Base-by-base conservation (phyloP, 2,329 filamentous ascomycete genomes). In the Truncatella angustata region DNA sequence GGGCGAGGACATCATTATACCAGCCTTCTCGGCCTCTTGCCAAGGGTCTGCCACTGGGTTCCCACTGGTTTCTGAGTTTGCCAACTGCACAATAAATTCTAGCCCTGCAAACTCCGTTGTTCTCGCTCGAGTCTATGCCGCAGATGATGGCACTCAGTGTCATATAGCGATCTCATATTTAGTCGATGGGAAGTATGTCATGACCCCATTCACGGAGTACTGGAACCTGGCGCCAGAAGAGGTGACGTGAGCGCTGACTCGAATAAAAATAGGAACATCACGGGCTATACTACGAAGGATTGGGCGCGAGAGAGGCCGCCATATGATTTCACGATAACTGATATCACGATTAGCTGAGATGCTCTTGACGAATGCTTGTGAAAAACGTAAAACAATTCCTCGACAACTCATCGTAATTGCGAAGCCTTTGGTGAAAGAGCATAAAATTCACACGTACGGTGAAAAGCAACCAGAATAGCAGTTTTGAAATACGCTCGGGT, bases 231-330 rank as follows among this genome's bases (percentile, higher is more conserved):
- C n/a, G n/a, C n/a, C n/a, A n/a, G n/a, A n/a, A n/a, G n/a, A n/a
- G n/a, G n/a, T n/a, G n/a, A n/a, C n/a, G n/a, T n/a, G n/a, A n/a
- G 35, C 21, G 32, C 11, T 24, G 14, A 7, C 45, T n/a, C n/a
- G n/a, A n/a, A n/a, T n/a, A n/a, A n/a, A n/a, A n/a, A n/a, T n/a
- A 30, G 45, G 11, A 39, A 49, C 18, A 4, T 49, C 5, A n/a
- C 20, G 7, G 45, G n/a, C 18, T 37, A 37, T 16, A 35, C 32
- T 14, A 16, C 18, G 9, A 12, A 49, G 32, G 45, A 49, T 16
- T 49, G 45, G 45, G 45, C 45, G 10, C 18, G 45, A 24, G 45
- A 49, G 23, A 36, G 20, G 7, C 24, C 45, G 10, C 45, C 45
- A 5, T 39, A 37, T 18, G 18, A 49, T 28, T 49, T 49, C n/a